phyloP scores from a whole-genome alignment of 2,329 filamentous ascomycete genomes.

The Eutypa lata region DNA sequence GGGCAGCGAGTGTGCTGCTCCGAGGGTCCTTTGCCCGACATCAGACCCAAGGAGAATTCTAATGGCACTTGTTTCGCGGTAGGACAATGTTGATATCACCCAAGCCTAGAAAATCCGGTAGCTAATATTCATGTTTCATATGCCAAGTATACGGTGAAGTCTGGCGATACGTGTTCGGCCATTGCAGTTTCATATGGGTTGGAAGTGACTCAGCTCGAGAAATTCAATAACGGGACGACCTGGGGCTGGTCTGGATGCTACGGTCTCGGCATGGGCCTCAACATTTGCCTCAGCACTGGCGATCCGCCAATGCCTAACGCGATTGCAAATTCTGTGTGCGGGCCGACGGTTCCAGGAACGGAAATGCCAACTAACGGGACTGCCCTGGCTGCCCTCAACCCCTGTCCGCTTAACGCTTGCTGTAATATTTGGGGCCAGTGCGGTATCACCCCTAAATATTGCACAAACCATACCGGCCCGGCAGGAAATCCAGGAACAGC shows the following conservation, averaged over 20 bases:
- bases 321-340: constrained; percentile 38
- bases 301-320: constrained; percentile 37
- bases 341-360: constrained; percentile 41
- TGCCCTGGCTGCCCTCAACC: constrained; percentile 38
- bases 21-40: too few relatives aligned
- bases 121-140: too few relatives aligned
- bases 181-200: too few relatives aligned
- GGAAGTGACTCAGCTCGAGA: too few relatives aligned
- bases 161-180: too few relatives aligned
- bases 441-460: constrained; percentile 27
- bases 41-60: too few relatives aligned
- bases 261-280: constrained; percentile 22
- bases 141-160: too few relatives aligned
- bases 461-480: constrained; percentile 19
- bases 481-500: constrained; percentile 20
- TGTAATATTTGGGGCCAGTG: constrained; percentile 33
- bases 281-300: constrained; percentile 40
- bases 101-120: too few relatives aligned
- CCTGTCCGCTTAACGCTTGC: constrained; percentile 42
- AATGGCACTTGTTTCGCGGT: too few relatives aligned
- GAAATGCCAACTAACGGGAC: constrained; percentile 27
- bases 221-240: constrained; percentile 1
- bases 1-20: too few relatives aligned
- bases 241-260: constrained; percentile 37
- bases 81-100: too few relatives aligned